Evolutionary conservation across 2,329 filamentous ascomycete genomes (phyloP), one percentile per base, ranked within the genome.

Genomic region (Fusarium xyrophilum): DNA sequence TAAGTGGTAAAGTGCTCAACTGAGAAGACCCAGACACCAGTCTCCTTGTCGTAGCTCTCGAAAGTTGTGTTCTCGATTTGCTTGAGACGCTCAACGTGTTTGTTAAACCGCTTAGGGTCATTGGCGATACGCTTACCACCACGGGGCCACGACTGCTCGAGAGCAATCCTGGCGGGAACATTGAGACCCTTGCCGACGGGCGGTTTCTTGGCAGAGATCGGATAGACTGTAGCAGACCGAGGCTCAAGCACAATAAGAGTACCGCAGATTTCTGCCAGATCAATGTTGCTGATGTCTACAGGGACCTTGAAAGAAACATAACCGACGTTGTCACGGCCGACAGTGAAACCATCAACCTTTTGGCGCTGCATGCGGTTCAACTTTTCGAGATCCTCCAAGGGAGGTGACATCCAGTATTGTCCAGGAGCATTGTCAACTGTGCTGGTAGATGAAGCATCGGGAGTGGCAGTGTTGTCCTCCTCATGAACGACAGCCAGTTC

Each of bases 1-100:
- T 99, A 99, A 2, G 93, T 97, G 2, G 95, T 98, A 78, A 96
- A 99, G 79, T 99, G 96, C 74, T 95, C 89, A n/a, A 99, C 96
- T 13, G 84, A 89, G 82, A 99, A 99, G 17, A 88, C 87, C 96
- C 96, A 99, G 47, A 92, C 86, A 54, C 95, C 96, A 54, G 89
- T 93, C 3, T 92, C 85, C 60, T 85, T 83, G 68, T 96, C 87
- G 78, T 97, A 99, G 73, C 85, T 85, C 72, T 94, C 84, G 73
- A 97, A 98, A 7, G 88, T 88, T 0, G 96, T 98, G 76, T 93
- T 90, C 12, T 83, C 82, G 38, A 97, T 93, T 61, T 86, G 88
- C 83, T 89, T 91, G 27, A 99, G 87, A 56, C 92, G 90, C 64
- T 91, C 88, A 58, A 97, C 81, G 78, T 99, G 96, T 80, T 93